Evolutionary conservation across 73 alveolate species (phyloP).

Genomic region (Paramecium octaurelia): DNA sequence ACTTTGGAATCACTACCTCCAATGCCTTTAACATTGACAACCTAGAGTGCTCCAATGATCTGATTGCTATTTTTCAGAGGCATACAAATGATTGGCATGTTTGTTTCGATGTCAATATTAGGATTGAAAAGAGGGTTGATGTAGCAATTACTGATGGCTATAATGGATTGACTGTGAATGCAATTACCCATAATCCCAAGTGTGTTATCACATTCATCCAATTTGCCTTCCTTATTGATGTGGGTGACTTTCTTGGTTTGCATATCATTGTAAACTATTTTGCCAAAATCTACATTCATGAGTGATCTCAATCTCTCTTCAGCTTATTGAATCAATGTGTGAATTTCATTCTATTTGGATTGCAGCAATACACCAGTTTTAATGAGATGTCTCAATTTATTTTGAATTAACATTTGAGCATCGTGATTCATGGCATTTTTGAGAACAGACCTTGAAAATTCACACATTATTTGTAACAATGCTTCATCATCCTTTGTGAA

Average conservation of each 20-base stretch:
- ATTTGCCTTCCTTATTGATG: slow-evolving; percentile 47
- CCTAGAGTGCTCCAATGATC: slow-evolving; percentile 55
- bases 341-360: neutral
- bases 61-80: slow-evolving; percentile 49
- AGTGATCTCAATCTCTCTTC: slow-evolving; percentile 49
- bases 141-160: slow-evolving; percentile 64
- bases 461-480: slow-evolving; percentile 46
- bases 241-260: slow-evolving; percentile 51
- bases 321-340: neutral
- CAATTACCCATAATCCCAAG: slow-evolving; percentile 58
- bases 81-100: slow-evolving; percentile 68
- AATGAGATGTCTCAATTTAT: slow-evolving; percentile 35
- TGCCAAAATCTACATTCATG: slow-evolving; percentile 55
- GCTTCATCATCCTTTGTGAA: slow-evolving; percentile 66
- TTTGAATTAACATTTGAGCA: slow-evolving; percentile 37
- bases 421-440: slow-evolving; percentile 57
- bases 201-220: neutral
- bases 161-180: slow-evolving; percentile 3
- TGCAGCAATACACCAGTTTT: neutral
- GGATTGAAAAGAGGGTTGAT: slow-evolving; percentile 63
- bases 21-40: slow-evolving; percentile 66
- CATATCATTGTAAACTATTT: slow-evolving; percentile 44
- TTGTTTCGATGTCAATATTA: slow-evolving; percentile 68
- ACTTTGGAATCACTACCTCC: slow-evolving; percentile 60
- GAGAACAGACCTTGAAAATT: slow-evolving; percentile 38